Evolutionary conservation across 208 protist species (phyloP), one percentile per base, ranked within the genome.

Genomic region (Angomonas deanei): DNA sequence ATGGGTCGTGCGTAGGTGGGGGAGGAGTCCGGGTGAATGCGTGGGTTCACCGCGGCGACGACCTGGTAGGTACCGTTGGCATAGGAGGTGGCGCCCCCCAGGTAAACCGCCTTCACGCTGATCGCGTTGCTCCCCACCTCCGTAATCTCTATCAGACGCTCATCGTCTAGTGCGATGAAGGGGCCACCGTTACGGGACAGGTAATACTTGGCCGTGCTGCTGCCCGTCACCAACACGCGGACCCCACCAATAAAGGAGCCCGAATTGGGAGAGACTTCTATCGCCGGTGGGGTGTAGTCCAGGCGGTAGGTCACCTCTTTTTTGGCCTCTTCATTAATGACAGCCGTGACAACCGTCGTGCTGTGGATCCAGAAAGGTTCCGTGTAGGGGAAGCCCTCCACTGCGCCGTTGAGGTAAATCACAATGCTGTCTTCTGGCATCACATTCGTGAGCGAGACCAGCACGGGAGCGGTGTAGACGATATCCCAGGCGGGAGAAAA

Each of bases 181-280:
- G 28, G 38, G 1, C 61, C 66, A 17, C 58, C 65, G 57, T 88
- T 87, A 21, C 86, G 64, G 31, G 71, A 80, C 27, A 72, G 58
- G 64, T 69, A 83, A 61, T 78, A 79, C 26, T 30, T 76, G 21
- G 70, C 72, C 42, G 63, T 47, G 28, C 52, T 50, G 27, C 56
- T 64, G 21, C 72, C 62, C 15, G 39, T 63, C 28, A 92, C 70
- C 38, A 92, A 58, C 15, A 82, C 70, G 15, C 39, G 39, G 26
- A 86, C 66, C 28, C 81, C 82, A 8, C 81, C 85, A 21, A 92
- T 59, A 47, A 78, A 88, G 46, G 68, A 70, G 28, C 82, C 82
- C 13, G 74, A 80, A 4, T 42, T 3, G n/a, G 85, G 81, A 42
- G 74, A 82, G 10, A 92, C 65, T 24, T 62, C 38, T 15, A 88